These are phyloP conservation scores for Copromyces sp. DNA, from an alignment of 495 filamentous ascomycete genomes.

Conservation along the genomic window DNA sequence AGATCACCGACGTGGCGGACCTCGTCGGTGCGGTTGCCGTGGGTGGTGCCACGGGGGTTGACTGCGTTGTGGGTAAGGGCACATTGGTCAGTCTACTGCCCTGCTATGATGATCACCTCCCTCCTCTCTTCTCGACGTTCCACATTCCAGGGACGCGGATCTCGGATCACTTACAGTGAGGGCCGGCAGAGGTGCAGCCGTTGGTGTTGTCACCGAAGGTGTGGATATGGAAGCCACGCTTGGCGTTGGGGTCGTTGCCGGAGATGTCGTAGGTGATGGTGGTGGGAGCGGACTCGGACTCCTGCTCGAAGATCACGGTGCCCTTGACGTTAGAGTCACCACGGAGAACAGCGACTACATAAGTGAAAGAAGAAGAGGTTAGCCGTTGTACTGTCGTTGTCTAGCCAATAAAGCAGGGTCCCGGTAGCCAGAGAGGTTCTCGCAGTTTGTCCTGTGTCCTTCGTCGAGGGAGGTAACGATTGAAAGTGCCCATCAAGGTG, in stretches of 20 bases:
- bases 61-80: constrained; percentile 40
- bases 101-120: background rate
- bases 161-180: constrained; percentile 63
- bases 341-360: constrained; percentile 83
- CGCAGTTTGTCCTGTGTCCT: background rate
- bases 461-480: background rate
- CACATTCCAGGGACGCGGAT: background rate
- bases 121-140: background rate
- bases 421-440: background rate
- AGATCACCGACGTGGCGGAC: constrained; percentile 93
- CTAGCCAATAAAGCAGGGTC: constrained; percentile 7
- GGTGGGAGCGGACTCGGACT: constrained; percentile 65
- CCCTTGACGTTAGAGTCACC: constrained; percentile 91
- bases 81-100: background rate
- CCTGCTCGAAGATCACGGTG: constrained; percentile 91
- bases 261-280: constrained; percentile 86
- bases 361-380: background rate
- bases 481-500: constrained; percentile 23
- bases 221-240: constrained; percentile 96
- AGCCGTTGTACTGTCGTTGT: background rate
- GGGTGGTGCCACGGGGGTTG: constrained; percentile 87
- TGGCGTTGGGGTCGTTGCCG: constrained; percentile 85
- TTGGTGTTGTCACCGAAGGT: constrained; percentile 99
- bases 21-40: constrained; percentile 75
- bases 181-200: constrained; percentile 94